Evolutionary conservation across 1,284 basidiomycete species (phyloP).

Genomic region (Malassezia slooffiae): DNA sequence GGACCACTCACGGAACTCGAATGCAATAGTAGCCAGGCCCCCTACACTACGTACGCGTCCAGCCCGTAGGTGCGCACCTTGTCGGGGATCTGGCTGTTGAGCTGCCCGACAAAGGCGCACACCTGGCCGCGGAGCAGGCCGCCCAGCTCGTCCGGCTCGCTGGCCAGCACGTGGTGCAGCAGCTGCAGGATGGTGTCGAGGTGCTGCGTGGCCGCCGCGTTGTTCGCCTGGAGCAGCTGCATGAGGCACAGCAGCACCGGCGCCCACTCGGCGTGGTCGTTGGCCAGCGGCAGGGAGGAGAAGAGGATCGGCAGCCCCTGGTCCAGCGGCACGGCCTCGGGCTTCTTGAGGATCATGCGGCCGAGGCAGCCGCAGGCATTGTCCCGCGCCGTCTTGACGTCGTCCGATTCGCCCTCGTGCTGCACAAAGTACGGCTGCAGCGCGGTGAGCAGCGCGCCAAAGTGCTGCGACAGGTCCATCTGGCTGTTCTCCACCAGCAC

Average conservation of each 20-base stretch:
- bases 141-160: slow-evolving; percentile 36
- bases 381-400: slow-evolving; percentile 75
- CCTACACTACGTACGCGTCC: slow-evolving; percentile 44
- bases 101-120: slow-evolving; percentile 57
- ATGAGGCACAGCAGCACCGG: slow-evolving; percentile 84
- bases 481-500: slow-evolving; percentile 80
- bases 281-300: slow-evolving; percentile 69
- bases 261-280: slow-evolving; percentile 59
- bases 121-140: slow-evolving; percentile 49
- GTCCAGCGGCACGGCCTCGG: slow-evolving; percentile 71
- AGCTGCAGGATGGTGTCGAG: slow-evolving; percentile 72
- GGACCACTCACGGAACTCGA: too few species aligned
- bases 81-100: slow-evolving; percentile 63
- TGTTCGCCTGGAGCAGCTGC: slow-evolving; percentile 67
- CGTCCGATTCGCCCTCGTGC: slow-evolving; percentile 52
- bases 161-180: slow-evolving; percentile 67
- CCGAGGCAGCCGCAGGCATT: slow-evolving; percentile 89
- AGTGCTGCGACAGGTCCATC: slow-evolving; percentile 72
- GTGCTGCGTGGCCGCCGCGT: slow-evolving; percentile 58
- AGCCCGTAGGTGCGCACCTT: slow-evolving; percentile 68
- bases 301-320: slow-evolving; percentile 73
- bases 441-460: slow-evolving; percentile 63
- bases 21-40: too few species aligned
- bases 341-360: slow-evolving; percentile 75
- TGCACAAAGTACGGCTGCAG: slow-evolving; percentile 74